Conservation (phyloP, 352 stramenopile genomes). For the Globisporangium barbulae region DNA sequence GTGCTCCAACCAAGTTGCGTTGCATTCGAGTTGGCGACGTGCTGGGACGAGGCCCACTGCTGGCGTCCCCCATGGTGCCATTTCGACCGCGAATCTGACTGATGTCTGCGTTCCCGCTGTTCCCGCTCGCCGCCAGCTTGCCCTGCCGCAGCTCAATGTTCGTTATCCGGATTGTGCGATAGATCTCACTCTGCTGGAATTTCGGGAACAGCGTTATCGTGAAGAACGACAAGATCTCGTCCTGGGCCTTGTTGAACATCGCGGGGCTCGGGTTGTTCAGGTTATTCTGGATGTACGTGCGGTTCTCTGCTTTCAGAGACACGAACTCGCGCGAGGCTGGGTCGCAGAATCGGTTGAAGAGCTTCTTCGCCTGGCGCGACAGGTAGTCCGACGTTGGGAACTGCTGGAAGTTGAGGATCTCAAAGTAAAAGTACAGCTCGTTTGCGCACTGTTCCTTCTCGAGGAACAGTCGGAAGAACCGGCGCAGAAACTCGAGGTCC, state of each 20-base stretch:
- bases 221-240: slow-evolving; percentile 70
- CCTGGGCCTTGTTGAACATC: slow-evolving; percentile 70
- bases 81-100: not conserved
- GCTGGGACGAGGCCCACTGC: not conserved
- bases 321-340: slow-evolving; percentile 59
- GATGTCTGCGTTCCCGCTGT: slow-evolving; percentile 2
- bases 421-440: slow-evolving; percentile 74
- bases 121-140: slow-evolving; percentile 25
- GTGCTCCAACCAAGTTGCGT: not conserved
- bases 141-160: slow-evolving; percentile 17
- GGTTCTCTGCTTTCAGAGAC: slow-evolving; percentile 25
- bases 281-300: slow-evolving; percentile 31
- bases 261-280: slow-evolving; percentile 42
- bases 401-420: slow-evolving; percentile 68
- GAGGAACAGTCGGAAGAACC: slow-evolving; percentile 63
- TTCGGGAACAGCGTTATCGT: slow-evolving; percentile 63
- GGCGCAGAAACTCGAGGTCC: slow-evolving; percentile 50
- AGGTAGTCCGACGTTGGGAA: slow-evolving; percentile 77
- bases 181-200: slow-evolving; percentile 71
- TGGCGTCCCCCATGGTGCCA: not conserved
- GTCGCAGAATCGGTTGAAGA: slow-evolving; percentile 67
- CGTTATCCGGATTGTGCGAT: slow-evolving; percentile 50
- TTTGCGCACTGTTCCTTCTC: slow-evolving; percentile 71
- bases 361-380: slow-evolving; percentile 56
- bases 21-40: slow-evolving; percentile 5